Evolutionary conservation across 345 rosid genomes (phyloP).

Genomic region (Euphorbia tirucalli): DNA sequence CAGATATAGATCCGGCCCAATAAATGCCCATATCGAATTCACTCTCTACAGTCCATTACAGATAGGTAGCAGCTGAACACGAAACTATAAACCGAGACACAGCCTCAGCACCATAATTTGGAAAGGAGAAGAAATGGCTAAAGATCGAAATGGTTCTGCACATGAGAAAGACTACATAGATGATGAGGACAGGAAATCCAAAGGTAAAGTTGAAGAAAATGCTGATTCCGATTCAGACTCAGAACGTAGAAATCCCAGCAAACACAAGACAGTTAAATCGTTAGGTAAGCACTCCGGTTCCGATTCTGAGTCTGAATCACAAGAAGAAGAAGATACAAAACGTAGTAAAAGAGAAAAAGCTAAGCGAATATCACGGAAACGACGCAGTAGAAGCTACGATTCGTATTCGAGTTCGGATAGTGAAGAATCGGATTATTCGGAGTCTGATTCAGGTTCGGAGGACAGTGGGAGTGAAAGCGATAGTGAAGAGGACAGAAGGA

Average conservation of each 20-base stretch:
- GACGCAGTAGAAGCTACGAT: constrained; percentile 12
- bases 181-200: background rate
- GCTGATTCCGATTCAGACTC: background rate
- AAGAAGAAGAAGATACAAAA: background rate
- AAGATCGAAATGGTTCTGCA: background rate
- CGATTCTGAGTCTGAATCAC: background rate
- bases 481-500: constrained; percentile 30
- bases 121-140: background rate
- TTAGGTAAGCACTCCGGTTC: background rate
- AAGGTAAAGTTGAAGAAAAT: background rate
- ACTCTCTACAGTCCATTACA: too few relatives aligned
- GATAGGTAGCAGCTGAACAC: background rate
- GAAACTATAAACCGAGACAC: background rate
- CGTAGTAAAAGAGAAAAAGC: background rate
- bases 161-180: background rate
- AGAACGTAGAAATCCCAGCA: background rate
- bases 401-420: background rate
- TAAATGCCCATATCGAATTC: too few relatives aligned
- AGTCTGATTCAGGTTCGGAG: constrained; percentile 29
- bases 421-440: constrained; percentile 11
- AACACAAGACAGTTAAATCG: background rate
- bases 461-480: constrained; percentile 28
- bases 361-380: constrained; percentile 10
- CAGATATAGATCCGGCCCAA: background rate
- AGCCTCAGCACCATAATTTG: too few relatives aligned